These are phyloP conservation scores for Kwoniella europaea DNA, from an alignment of 768 basidiomycete genomes.

Conservation along the genomic window DNA sequence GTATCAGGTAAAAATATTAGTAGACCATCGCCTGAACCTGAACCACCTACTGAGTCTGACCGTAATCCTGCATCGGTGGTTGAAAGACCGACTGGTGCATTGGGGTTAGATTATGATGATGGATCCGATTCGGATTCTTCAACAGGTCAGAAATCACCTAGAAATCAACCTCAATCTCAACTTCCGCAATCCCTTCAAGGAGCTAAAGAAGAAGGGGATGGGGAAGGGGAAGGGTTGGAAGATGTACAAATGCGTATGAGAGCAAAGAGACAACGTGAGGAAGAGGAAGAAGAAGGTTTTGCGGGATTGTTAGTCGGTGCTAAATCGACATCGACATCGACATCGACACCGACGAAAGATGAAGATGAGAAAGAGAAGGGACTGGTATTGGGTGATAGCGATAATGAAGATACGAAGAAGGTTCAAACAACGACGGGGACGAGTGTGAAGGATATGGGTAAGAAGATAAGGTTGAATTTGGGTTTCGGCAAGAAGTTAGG, in stretches of 20 bases:
- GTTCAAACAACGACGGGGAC: slow-evolving; percentile 14
- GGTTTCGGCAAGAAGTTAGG: slow-evolving; percentile 41
- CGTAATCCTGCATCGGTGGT: neutral
- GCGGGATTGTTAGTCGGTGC: slow-evolving; percentile 42
- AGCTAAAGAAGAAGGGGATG: slow-evolving; percentile 54
- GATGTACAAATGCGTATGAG: slow-evolving; percentile 63
- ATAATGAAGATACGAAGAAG: neutral
- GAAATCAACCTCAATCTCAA: slow-evolving; percentile 16
- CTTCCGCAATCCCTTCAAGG: neutral
- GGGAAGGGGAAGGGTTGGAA: slow-evolving; percentile 56
- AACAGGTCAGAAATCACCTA: slow-evolving; percentile 28
- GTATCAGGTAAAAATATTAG: neutral
- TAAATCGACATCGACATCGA: neutral
- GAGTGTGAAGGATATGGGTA: slow-evolving; percentile 24
- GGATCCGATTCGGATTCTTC: slow-evolving; percentile 54
- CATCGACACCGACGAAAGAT: neutral
- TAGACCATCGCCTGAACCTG: neutral
- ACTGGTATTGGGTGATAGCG: neutral
- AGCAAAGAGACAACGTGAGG: slow-evolving; percentile 72
- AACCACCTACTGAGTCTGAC: neutral
- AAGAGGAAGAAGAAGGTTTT: slow-evolving; percentile 69
- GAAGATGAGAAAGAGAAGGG: slow-evolving; percentile 3
- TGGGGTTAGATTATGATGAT: slow-evolving; percentile 57
- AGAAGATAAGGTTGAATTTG: slow-evolving; percentile 48
- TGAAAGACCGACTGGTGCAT: slow-evolving; percentile 16